phyloP scores from a whole-genome alignment of 176 grass and related monocot genomes.

The Raddia distichophylla region DNA sequence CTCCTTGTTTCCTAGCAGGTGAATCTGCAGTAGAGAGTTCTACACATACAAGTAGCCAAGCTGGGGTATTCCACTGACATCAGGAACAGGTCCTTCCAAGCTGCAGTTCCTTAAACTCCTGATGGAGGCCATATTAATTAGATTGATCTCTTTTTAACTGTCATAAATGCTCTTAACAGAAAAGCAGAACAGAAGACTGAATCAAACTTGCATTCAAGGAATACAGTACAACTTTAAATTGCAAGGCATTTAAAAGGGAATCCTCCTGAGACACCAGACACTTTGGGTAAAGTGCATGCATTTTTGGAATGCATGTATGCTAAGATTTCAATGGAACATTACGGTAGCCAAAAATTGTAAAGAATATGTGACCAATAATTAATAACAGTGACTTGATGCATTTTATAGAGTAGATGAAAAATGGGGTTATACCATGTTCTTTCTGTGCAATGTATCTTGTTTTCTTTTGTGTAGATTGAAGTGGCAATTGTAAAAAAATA shows the following conservation, averaged over 20 bases:
- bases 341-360: not conserved
- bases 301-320: not conserved
- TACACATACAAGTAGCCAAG: constrained; percentile 73
- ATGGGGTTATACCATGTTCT: not conserved
- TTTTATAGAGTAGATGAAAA: not conserved
- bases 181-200: not conserved
- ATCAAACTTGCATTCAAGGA: not conserved
- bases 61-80: constrained; percentile 62
- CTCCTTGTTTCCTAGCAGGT: constrained; percentile 14
- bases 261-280: not conserved
- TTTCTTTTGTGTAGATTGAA: constrained; percentile 12
- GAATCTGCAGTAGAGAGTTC: constrained; percentile 13
- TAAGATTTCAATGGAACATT: not conserved
- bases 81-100: constrained; percentile 64
- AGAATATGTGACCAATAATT: not conserved
- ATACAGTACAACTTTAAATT: constrained; percentile 23
- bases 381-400: not conserved
- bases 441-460: not conserved
- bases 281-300: not conserved
- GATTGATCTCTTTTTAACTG: constrained; percentile 17
- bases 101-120: constrained; percentile 91
- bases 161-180: constrained; percentile 1
- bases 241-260: constrained; percentile 10
- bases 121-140: constrained; percentile 32
- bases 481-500: not conserved